phyloP scores from a whole-genome alignment of 768 basidiomycete species.

The Suillus clintonianus region DNA sequence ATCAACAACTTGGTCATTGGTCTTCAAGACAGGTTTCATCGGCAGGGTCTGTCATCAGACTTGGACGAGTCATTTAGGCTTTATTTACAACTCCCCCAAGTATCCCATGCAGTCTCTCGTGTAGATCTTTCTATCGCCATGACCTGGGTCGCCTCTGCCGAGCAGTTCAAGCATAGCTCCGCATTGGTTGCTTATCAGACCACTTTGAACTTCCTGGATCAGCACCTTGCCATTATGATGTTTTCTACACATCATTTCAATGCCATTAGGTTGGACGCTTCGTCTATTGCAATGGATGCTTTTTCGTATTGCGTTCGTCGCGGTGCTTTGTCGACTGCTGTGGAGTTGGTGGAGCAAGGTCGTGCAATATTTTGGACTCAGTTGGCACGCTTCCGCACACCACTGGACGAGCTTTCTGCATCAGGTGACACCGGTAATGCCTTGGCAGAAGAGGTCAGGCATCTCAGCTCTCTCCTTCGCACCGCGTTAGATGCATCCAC shows the following conservation, averaged over 20 bases:
- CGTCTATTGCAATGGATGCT: neutral
- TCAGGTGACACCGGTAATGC: neutral
- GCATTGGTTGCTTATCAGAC: conserved; percentile 1
- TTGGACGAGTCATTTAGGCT: neutral
- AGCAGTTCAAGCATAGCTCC: neutral
- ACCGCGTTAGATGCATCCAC: neutral
- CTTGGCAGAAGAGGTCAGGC: conserved; percentile 9
- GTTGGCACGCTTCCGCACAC: conserved; percentile 22
- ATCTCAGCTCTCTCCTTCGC: conserved; percentile 2
- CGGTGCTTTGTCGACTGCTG: conserved; percentile 11
- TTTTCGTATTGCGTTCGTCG: conserved; percentile 13
- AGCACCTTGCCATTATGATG: neutral
- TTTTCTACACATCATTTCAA: conserved; percentile 5
- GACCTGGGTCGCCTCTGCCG: conserved; percentile 1
- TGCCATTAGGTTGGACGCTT: neutral
- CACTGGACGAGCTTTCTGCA: conserved; percentile 22
- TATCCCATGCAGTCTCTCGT: neutral
- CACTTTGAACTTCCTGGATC: neutral
- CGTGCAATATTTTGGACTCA: conserved; percentile 31
- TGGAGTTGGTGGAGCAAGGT: conserved; percentile 32
- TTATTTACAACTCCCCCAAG: conserved; percentile 16
- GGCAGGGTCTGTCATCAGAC: conserved; percentile 15
- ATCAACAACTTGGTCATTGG: conserved; percentile 19
- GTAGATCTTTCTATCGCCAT: no score
- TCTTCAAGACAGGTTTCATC: conserved; percentile 10